Evolutionary conservation across 352 stramenopile species (phyloP), one percentile per base, ranked within the genome.

Genomic region (Pythium monospermum): DNA sequence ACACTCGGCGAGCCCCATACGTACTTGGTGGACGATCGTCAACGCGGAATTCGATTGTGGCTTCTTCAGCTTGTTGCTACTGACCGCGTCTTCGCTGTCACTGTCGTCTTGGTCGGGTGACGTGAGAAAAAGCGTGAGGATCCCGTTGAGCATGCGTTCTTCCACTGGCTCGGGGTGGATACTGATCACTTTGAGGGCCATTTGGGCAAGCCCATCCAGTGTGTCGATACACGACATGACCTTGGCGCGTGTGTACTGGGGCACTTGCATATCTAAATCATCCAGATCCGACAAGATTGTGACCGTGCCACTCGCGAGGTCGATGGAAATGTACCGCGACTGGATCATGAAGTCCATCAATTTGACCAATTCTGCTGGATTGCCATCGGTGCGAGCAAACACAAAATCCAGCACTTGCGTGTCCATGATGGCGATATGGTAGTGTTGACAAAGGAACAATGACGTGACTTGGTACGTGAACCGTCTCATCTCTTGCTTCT

Each of bases 391-490:
- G 1, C 76, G 71, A 1, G 73, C 55, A 27, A 83, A 87, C 13
- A 85, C 79, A 56, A 87, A 91, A 38, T 83, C 66, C 1, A 91
- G 75, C 21, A 91, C 45, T 57, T 91, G 69, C 4, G 79, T 82
- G 47, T 91, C 76, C 79, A 91, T 88, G 37, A 91, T 88, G 0
- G 76, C 76, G 37, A 91, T 91, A 49, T 86, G 74, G 49, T 83
- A 91, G 15, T 78, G 61, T 57, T 91, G 76, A 25, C 76, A 87
- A 13, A 91, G 55, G 23, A 91, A 91, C 8, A 88, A 57, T 44
- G 73, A 83, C 16, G 79, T 88, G 52, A 76, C 69, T 30, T 87
- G 76, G 39, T 80, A 83, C 0, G 54, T 78, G 43, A 91, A 83
- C 19, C 71, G 62, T 18, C 59, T 63, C 36, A 88, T 67, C 35